Base-by-base conservation (phyloP, 345 rosid genomes). In the Eucalyptus grandis region DNA sequence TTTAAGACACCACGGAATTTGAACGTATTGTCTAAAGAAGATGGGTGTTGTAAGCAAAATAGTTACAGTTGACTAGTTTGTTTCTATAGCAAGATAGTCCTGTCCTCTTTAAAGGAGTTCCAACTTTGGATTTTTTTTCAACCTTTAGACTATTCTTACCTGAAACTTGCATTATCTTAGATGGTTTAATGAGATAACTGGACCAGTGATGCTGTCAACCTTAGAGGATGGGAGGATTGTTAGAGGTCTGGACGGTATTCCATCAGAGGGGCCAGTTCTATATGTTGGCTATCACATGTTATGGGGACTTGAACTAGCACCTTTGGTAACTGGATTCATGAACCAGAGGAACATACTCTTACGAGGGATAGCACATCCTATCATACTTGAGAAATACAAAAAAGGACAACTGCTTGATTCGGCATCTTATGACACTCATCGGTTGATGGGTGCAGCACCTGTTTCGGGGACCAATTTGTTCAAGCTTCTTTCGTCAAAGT, bases 271-370 rank as follows among this genome's bases (percentile, higher is more conserved):
- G 86, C 98, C 99, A 9, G 98, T 96, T 69, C 89, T 97, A 81
- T 92, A 92, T 7, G 96, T 97, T 60, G 98, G 98, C 40, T 93
- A 95, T 91, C 99, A 96, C 92, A 95, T 96, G 98, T 46, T 97
- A 56, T 40, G 95, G 49, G 98, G 98, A 82, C 49, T 94, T 54
- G 99, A 97, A 34, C 49, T 94, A 58, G 54, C 82, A 87, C 95
- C 97, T 15, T 22, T 97, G 89, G 51, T 95, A 12, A 44, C 40
- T 83, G 90, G 89, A 88, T 51, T 96, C 86, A 17, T 95, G 88
- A 87, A 62, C 16, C 94, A 97, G 88, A 94, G 91, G 87, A 96
- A 96, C 86, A 93, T 96, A 88, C 91, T 93, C 87, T 30, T 97
- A 88, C 93, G 96, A 30, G 98, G 98, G 53, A 90, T 97, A 83